Conservation (phyloP, 2,329 filamentous ascomycete genomes). For the Lecanicillium sp. region DNA sequence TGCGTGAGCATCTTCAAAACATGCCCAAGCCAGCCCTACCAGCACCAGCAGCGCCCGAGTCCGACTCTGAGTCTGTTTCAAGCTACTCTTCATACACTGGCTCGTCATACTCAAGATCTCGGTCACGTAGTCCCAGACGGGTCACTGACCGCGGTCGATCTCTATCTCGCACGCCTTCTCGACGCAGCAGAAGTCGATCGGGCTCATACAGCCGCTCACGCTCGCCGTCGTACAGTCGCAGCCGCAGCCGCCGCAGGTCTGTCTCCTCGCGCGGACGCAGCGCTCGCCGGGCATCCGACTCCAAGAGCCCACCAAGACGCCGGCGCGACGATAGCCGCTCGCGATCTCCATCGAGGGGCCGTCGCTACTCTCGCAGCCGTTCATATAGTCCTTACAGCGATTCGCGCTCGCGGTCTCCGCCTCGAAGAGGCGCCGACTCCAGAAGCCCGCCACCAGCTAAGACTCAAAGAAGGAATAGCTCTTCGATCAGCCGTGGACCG, state of each 20-base stretch:
- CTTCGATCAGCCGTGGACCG: conserved; percentile 1
- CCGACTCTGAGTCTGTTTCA: conserved; percentile 64
- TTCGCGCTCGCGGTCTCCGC: conserved; percentile 1
- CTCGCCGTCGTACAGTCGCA: conserved; percentile 31
- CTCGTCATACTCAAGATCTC: conserved; percentile 38
- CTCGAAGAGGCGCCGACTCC: background rate
- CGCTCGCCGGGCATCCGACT: background rate
- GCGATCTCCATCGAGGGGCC: background rate
- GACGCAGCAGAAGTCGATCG: conserved; percentile 14
- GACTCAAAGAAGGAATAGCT: conserved; percentile 5
- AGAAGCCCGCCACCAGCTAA: conserved; percentile 1
- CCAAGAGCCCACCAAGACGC: conserved; percentile 2
- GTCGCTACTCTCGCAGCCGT: conserved; percentile 3
- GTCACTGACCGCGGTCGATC: conserved; percentile 19
- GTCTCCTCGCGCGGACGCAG: conserved; percentile 1
- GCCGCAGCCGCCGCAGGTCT: conserved; percentile 30
- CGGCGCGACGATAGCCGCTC: conserved; percentile 3
- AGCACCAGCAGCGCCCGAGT: conserved; percentile 51
- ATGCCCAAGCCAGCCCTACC: conserved; percentile 77
- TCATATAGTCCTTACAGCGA: conserved; percentile 7
- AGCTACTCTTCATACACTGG: conserved; percentile 71
- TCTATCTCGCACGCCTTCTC: conserved; percentile 19
- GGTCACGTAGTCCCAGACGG: conserved; percentile 29
- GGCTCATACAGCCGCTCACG: conserved; percentile 23
- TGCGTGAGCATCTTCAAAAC: conserved; percentile 85